phyloP scores from a whole-genome alignment of 148 eudicot genomes.

The Camellia sinensis region DNA sequence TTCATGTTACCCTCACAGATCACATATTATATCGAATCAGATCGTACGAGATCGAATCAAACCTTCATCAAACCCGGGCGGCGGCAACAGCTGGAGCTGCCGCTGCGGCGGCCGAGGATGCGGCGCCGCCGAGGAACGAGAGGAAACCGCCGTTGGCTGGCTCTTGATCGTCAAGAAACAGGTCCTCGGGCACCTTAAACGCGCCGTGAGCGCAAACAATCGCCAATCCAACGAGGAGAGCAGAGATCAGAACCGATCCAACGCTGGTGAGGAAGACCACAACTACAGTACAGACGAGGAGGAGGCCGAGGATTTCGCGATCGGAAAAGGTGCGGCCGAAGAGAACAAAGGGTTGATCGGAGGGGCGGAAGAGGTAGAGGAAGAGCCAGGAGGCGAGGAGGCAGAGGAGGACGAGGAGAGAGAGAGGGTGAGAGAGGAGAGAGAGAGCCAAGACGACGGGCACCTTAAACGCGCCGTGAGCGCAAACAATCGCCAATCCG shows the following conservation, averaged over 20 bases:
- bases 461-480: constrained; percentile 79
- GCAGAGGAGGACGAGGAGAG: constrained; percentile 53
- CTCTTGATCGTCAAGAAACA: constrained; percentile 75
- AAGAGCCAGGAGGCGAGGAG: constrained; percentile 72
- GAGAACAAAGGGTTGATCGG: constrained; percentile 53
- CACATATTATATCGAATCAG: background rate
- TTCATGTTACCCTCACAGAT: constrained; percentile 11
- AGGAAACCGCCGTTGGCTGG: constrained; percentile 42
- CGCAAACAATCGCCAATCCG: constrained; percentile 51
- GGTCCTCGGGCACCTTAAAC: constrained; percentile 69
- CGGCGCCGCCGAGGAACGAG: constrained; percentile 74
- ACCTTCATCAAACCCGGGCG: constrained; percentile 38
- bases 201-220: constrained; percentile 71
- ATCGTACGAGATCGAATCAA: background rate
- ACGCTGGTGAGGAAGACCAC: constrained; percentile 68
- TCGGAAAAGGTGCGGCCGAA: constrained; percentile 62
- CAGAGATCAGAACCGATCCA: constrained; percentile 63
- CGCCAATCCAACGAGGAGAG: constrained; percentile 44
- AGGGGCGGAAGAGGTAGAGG: constrained; percentile 63
- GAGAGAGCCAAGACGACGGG: constrained; percentile 50
- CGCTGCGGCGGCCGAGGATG: constrained; percentile 55
- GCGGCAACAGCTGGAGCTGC: constrained; percentile 47
- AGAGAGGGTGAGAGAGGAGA: constrained; percentile 61
- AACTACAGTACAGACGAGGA: constrained; percentile 44
- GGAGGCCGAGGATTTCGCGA: constrained; percentile 49